Evolutionary conservation across 2,329 filamentous ascomycete genomes (phyloP), one percentile per base, ranked within the genome.

Genomic region (Hymenoscyphus scutula): DNA sequence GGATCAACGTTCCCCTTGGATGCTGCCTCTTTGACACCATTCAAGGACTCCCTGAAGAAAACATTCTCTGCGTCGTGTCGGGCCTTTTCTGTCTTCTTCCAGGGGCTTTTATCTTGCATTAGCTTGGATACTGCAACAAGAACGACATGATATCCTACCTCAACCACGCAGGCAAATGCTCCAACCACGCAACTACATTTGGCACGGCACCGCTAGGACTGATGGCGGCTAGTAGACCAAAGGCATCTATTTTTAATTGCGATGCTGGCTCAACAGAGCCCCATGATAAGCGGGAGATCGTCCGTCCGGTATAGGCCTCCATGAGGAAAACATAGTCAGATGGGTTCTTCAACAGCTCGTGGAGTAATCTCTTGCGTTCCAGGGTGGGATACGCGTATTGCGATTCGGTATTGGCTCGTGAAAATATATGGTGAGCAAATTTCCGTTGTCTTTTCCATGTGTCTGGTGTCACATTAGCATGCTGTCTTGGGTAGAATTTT

Each of bases 381-480:
- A 73, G 72, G 0, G 74, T 73, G 2, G 79, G 79, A 63, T 81
- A 81, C 13, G 71, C 68, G 67, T 80, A 77, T 5, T 81, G 71
- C 1, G 71, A 73, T 1, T 68, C 71, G n/a, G 74, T 73, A 13
- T 75, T 70, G 23, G 74, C 75, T 48, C 69, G 68, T 30, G 74
- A 69, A 78, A 81, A 81, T 17, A 81, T 70, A 63, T 78, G 75
- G 59, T 77, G 75, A 63, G 76, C 77, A 25, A 80, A 75, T 70
- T 77, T 80, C 7, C 79, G 75, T 67, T 81, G 79, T n/a, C 78
- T 75, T 68, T 77, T 80, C 80, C 80, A 82, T 3, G 75, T 80
- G 5, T 80, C 79, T 79, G 64, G 51, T 57, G n/a, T 45, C 29
- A 5, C 13, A 41, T 66, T 61, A 62, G 41, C 54, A 57, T 34